These are phyloP conservation scores for Penicillium sp. DNA, from an alignment of 2,329 filamentous ascomycete species.

Conservation along the genomic window DNA sequence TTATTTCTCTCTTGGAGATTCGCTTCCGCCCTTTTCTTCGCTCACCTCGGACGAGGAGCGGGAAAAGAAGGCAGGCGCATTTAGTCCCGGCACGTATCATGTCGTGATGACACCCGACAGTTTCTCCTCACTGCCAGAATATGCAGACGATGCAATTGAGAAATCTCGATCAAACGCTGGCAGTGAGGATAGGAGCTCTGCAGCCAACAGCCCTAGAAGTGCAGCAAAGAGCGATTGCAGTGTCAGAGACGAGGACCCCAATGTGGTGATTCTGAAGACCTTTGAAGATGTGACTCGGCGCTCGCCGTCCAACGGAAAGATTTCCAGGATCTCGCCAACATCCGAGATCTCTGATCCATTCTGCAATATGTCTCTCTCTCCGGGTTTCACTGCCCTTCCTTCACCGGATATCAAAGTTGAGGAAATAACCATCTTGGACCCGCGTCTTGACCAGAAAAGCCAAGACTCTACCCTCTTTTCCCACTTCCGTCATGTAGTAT, in stretches of 20 bases:
- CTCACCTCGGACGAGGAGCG: conserved; percentile 59
- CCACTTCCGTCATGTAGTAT: conserved; percentile 44
- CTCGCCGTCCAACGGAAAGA: conserved; percentile 31
- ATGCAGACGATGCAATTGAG: conserved; percentile 40
- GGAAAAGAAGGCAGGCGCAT: conserved; percentile 55
- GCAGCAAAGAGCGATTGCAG: conserved; percentile 24
- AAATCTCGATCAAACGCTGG: conserved; percentile 22
- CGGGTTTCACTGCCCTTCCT: conserved; percentile 25
- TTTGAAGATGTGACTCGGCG: conserved; percentile 50
- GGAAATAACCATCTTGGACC: conserved; percentile 18
- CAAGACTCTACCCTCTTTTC: conserved; percentile 38
- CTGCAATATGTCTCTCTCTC: conserved; percentile 28
- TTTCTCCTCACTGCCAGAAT: conserved; percentile 54
- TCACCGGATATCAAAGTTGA: conserved; percentile 27
- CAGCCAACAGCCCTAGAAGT: conserved; percentile 30
- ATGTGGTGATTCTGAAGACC: conserved; percentile 51
- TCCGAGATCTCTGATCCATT: conserved; percentile 34
- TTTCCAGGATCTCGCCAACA: conserved; percentile 35
- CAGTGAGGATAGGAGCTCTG: conserved; percentile 27
- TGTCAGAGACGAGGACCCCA: conserved; percentile 42
- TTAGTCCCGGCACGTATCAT: conserved; percentile 55
- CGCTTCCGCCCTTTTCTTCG: conserved; percentile 54
- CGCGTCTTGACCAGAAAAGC: conserved; percentile 21
- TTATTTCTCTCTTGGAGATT: conserved; percentile 41
- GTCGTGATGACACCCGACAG: conserved; percentile 56